Conservation (phyloP, 2,329 filamentous ascomycete genomes). For the Alternaria dauci region DNA sequence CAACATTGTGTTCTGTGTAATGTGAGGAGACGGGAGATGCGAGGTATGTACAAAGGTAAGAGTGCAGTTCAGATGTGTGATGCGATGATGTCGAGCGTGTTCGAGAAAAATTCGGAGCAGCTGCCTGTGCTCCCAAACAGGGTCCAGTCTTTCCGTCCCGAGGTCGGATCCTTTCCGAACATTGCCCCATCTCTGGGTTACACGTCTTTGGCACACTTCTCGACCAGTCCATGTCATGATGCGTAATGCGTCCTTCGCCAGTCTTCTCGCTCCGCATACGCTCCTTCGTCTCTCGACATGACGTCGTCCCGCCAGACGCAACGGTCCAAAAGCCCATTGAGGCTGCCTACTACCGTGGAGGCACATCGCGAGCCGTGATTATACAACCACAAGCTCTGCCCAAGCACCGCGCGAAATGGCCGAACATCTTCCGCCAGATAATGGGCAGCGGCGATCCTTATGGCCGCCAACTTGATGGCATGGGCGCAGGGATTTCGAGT, state of each 20-base stretch:
- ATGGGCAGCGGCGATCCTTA: conserved; percentile 73
- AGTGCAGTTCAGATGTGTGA: conserved; percentile 9
- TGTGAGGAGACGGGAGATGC: neutral
- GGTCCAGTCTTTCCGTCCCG: conserved; percentile 29
- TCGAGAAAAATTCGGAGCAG: conserved; percentile 31
- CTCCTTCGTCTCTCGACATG: conserved; percentile 18
- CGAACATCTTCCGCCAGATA: conserved; percentile 62
- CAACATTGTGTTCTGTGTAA: conserved; percentile 53
- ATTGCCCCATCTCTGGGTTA: conserved; percentile 4
- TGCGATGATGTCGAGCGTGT: conserved; percentile 31
- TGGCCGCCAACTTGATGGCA: conserved; percentile 75
- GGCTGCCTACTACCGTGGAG: conserved; percentile 71
- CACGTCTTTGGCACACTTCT: conserved; percentile 2
- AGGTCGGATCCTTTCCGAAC: conserved; percentile 25
- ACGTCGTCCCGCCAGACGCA: conserved; percentile 11
- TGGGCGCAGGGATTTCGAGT: conserved; percentile 73
- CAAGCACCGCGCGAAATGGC: conserved; percentile 56
- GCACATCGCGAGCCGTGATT: conserved; percentile 73
- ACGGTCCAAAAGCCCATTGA: conserved; percentile 31
- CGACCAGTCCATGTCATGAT: conserved; percentile 22
- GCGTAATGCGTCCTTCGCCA: conserved; percentile 35
- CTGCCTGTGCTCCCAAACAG: conserved; percentile 13
- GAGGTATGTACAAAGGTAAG: conserved; percentile 3
- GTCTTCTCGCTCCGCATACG: conserved; percentile 26
- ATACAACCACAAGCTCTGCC: conserved; percentile 65